Evolutionary conservation across 257 asterid genomes (phyloP).

Genomic region (Nicotiana undulata): DNA sequence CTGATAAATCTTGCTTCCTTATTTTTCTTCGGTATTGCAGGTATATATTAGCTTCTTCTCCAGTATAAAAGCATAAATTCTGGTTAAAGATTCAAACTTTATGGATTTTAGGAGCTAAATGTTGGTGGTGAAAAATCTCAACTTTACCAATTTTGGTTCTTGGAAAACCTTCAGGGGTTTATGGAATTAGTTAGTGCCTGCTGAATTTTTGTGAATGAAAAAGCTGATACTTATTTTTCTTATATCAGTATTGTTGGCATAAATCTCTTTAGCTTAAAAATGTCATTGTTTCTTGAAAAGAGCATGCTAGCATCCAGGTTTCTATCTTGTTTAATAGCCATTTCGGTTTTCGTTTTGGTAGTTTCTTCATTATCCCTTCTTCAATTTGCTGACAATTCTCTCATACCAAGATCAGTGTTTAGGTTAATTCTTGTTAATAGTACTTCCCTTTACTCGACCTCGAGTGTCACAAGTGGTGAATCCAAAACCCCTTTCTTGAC

Average conservation of each 20-base stretch:
- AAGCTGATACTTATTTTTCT: background rate
- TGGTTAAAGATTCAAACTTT: background rate
- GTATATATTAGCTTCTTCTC: background rate
- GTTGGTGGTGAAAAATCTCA: background rate
- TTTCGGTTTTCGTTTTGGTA: constrained; percentile 42
- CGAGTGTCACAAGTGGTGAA: constrained; percentile 1
- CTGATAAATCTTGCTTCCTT: background rate
- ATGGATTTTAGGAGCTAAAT: background rate
- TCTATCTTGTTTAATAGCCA: constrained; percentile 45
- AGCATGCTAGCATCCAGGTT: constrained; percentile 46
- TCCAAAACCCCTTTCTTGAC: constrained; percentile 5
- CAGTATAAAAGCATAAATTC: background rate
- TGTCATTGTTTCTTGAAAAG: constrained; percentile 45
- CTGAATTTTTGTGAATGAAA: background rate
- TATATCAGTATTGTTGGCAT: background rate
- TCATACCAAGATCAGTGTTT: constrained; percentile 27
- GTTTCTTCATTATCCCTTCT: constrained; percentile 45
- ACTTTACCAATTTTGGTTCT: background rate
- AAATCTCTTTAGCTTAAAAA: constrained; percentile 2
- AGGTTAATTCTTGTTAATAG: constrained; percentile 21
- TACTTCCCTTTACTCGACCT: constrained; percentile 21
- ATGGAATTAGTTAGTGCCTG: background rate
- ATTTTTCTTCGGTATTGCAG: background rate
- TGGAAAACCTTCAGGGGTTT: background rate
- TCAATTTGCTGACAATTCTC: constrained; percentile 28